A percentile compares a stretch with the other conserved stretches of the same genome.
phyloP scores from a whole-genome alignment of 306 rosid species.

The Astragalus glycyphyllos region DNA sequence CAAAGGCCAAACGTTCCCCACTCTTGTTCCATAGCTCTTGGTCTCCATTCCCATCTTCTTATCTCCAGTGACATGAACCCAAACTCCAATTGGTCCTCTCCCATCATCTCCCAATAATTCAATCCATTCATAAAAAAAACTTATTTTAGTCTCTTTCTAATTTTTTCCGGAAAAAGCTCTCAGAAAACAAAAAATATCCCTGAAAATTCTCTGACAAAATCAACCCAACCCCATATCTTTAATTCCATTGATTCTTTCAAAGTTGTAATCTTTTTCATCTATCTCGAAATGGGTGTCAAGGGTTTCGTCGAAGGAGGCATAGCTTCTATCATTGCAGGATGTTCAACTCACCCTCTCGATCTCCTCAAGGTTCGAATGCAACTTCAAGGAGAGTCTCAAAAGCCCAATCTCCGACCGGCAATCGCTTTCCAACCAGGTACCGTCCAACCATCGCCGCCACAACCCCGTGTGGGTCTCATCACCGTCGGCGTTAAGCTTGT shows the following conservation, averaged over 20 bases:
- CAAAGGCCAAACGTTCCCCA: slow-evolving; percentile 58
- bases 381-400: slow-evolving; percentile 67
- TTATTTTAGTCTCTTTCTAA: background rate
- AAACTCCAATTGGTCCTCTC: slow-evolving; percentile 42
- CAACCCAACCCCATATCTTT: slow-evolving; percentile 21
- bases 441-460: slow-evolving; percentile 15
- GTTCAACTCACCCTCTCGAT: slow-evolving; percentile 75
- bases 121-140: background rate
- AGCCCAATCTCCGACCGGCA: slow-evolving; percentile 45
- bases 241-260: slow-evolving; percentile 31
- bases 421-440: slow-evolving; percentile 42
- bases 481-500: slow-evolving; percentile 56
- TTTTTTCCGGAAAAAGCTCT: slow-evolving; percentile 8
- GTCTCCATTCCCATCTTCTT: slow-evolving; percentile 67
- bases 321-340: slow-evolving; percentile 75
- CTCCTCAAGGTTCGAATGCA: slow-evolving; percentile 88
- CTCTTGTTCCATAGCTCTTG: slow-evolving; percentile 51
- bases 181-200: background rate
- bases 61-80: slow-evolving; percentile 62
- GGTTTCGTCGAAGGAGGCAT: slow-evolving; percentile 88
- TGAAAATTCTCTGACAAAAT: slow-evolving; percentile 35
- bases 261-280: slow-evolving; percentile 9
- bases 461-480: slow-evolving; percentile 48
- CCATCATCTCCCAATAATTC: background rate
- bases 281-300: slow-evolving; percentile 60